Base-by-base conservation (phyloP, 2,329 filamentous ascomycete species). In the Davidsoniella eucalypti region DNA sequence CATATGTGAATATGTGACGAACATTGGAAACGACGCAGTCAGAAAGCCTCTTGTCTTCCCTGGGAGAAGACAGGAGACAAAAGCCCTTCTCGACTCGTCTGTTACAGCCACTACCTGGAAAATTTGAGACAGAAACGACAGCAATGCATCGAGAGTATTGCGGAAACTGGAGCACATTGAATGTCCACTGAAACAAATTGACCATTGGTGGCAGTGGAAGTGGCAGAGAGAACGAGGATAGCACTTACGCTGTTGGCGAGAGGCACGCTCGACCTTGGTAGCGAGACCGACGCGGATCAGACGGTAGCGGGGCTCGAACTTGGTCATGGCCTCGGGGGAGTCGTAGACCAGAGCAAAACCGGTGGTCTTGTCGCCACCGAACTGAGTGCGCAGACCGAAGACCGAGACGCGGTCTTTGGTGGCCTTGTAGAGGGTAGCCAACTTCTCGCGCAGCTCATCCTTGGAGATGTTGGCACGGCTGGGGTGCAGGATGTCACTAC, bases 321-420 rank as follows among this genome's bases (percentile, higher is more conserved):
- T 96, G 86, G 95, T 95, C 82, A 98, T 82, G 64, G 88, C 87
- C 79, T 98, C 92, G 67, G 80, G 75, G 60, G 86, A 94, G 74
- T 98, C 92, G 81, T 98, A 98, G 76, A 98, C 78, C 65, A 96
- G 87, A 60, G 87, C 92, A 69, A 98, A 98, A 64, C 92, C 92
- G 60, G 90, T 96, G 71, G 86, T 94, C 84, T 98, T 98, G 78
- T 92, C 92, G 68, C 92, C 92, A 90, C 92, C 92, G 69, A 84
- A 98, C 70, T 96, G 90, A 63, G 92, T 98, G 71, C 87, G 85
- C 72, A 98, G 87, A 66, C 92, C 92, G 70, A 98, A 98, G 70
- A 94, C 87, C 70, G 82, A 88, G 72, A 96, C 83, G 75, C 94
- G 85, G 66, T 95, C 88, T 78, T 94, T 93, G 75, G 82, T 82